Conservation (phyloP, 148 eudicot genomes). For the Amaranthus hypochondriacus region DNA sequence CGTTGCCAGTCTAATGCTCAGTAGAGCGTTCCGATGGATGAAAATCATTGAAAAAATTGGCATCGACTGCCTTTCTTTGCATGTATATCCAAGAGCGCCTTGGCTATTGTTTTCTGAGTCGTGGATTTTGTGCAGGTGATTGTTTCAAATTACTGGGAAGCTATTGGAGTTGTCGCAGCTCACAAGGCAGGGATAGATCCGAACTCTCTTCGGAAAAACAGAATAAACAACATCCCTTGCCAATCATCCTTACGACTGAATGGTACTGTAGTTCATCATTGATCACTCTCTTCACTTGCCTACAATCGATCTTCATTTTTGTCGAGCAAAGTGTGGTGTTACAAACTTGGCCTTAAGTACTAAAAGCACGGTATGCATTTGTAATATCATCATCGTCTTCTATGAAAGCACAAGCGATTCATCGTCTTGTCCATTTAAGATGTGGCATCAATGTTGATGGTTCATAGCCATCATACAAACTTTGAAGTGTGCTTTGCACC, state of each 20-base stretch:
- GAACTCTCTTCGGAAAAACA: slow-evolving; percentile 57
- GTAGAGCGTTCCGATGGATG: too few species aligned
- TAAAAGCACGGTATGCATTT: background rate
- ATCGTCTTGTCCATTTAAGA: background rate
- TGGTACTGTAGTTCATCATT: slow-evolving; percentile 28
- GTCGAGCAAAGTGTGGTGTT: background rate
- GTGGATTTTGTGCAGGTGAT: slow-evolving; percentile 42
- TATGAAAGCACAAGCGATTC: background rate
- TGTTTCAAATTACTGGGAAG: slow-evolving; percentile 95
- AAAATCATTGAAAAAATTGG: too few species aligned
- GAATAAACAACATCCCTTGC: slow-evolving; percentile 43
- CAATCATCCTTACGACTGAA: slow-evolving; percentile 35
- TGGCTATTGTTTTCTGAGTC: background rate
- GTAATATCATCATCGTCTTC: background rate
- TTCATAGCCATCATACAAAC: background rate
- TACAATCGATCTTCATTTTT: background rate
- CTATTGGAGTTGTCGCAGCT: slow-evolving; percentile 87
- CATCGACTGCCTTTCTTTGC: too few species aligned
- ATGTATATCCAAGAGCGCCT: too few species aligned
- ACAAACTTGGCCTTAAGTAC: background rate
- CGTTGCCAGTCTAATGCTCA: too few species aligned
- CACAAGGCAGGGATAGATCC: slow-evolving; percentile 94
- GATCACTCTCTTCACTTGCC: slow-evolving; percentile 2
- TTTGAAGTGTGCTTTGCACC: background rate
- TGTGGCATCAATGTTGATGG: background rate